phyloP scores from a whole-genome alignment of 2,329 filamentous ascomycete genomes.

The Leptographium flavum region DNA sequence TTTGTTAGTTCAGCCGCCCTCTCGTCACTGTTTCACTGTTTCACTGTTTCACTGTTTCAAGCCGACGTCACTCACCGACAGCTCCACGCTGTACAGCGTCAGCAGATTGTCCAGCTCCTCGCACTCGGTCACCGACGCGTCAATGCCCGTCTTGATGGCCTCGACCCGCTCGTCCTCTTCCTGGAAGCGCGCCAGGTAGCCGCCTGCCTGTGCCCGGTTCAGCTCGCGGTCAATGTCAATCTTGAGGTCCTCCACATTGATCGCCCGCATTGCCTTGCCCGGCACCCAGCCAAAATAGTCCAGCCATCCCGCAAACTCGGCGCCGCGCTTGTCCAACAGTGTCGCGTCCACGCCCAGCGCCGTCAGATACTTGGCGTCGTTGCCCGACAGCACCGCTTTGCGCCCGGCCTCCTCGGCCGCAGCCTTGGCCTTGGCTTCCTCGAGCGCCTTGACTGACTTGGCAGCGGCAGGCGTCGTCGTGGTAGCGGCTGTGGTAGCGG shows the following conservation, averaged over 20 bases:
- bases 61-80: conserved; percentile 51
- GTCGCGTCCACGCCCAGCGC: conserved; percentile 63
- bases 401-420: conserved; percentile 25
- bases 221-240: conserved; percentile 75
- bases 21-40: too few relatives aligned
- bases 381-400: conserved; percentile 51
- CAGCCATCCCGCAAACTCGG: conserved; percentile 70
- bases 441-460: neutral
- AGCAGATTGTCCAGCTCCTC: conserved; percentile 91
- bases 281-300: conserved; percentile 81
- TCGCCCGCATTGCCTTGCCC: conserved; percentile 58
- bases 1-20: conserved; percentile 5
- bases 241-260: conserved; percentile 68
- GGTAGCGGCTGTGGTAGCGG: conserved; percentile 12
- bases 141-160: conserved; percentile 72
- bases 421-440: conserved; percentile 7
- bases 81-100: conserved; percentile 86
- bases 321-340: conserved; percentile 60
- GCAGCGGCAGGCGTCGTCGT: neutral
- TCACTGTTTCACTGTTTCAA: too few relatives aligned
- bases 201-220: conserved; percentile 79
- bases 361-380: conserved; percentile 66
- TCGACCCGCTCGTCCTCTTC: conserved; percentile 85
- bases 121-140: conserved; percentile 84
- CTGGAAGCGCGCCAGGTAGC: conserved; percentile 72